Evolutionary conservation across 805 yeast genomes (phyloP), one percentile per base, ranked within the genome.

Genomic region (Citeromyces matritensis): DNA sequence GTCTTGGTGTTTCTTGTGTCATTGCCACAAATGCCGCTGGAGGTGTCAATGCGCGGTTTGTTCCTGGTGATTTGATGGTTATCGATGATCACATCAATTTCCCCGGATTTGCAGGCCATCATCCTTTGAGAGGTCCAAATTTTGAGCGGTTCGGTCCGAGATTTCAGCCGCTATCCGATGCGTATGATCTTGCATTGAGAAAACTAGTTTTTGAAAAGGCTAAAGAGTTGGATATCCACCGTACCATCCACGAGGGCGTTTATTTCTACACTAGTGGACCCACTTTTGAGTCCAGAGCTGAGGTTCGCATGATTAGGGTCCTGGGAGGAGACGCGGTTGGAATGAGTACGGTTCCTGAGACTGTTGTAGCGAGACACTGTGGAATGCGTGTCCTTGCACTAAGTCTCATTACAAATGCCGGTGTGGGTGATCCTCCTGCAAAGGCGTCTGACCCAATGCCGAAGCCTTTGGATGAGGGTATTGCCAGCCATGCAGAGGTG

Each of bases 341-440:
- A 4, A 88, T 88, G 98, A 80, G 94, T 35, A 91, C 97, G 1
- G 96, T 88, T 23, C 96, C 98, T 0, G 98, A 88, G 53, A 94
- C 84, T 2, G 72, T 84, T 37, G 78, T 84, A 12, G 97, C 95
- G 2, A 73, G 94, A 49, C 97, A 91, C 51, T 67, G 75, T 36
- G 94, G 86, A 1, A 53, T 91, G 57, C 65, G 60, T 39, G 94
- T 85, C 4, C 57, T 88, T 38, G 97, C 96, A 0, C 51, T 88
- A 27, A 78, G 91, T 39, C 62, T 91, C 37, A 77, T 88, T 42
- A 88, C 97, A 13, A 88, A 88, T 47, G 75, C 70, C 1, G 85
- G 83, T 24, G 80, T 85, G 5, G 65, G 66, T 15, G 78, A 67
- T 17, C 65, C 68, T 33, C 83, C 91, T 7, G 72, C 78, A 5